A percentile compares a stretch with the other conserved stretches of the same genome.
Conservation (phyloP, 371 early-diverging fungal species). For the Parasitella parasitica region DNA sequence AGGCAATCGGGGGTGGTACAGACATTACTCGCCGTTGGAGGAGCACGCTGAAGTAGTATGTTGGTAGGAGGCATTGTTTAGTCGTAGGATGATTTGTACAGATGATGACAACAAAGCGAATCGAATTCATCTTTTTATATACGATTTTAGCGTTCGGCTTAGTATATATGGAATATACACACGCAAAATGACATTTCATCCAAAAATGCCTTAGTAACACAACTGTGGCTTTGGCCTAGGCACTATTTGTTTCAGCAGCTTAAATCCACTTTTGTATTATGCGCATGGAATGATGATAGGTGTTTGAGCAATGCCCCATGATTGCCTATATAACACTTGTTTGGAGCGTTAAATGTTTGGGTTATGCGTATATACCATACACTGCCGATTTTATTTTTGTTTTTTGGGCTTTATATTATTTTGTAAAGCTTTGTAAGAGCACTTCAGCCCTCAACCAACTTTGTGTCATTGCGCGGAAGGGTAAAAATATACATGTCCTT, state of each 20-base stretch:
- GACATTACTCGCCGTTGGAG: background rate
- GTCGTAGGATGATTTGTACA: no score
- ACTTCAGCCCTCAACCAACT: no score
- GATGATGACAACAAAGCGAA: no score
- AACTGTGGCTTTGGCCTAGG: background rate
- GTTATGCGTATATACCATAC: no score
- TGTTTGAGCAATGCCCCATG: background rate
- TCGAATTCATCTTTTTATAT: conserved; percentile 1
- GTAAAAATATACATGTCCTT: no score
- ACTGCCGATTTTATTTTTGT: background rate
- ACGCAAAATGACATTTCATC: no score
- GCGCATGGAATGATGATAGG: background rate
- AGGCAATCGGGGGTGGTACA: conserved; percentile 51
- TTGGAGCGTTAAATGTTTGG: no score
- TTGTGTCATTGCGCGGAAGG: no score
- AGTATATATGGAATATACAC: background rate
- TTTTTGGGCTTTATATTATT: background rate
- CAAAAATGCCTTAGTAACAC: background rate
- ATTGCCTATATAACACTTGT: background rate
- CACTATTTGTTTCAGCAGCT: background rate
- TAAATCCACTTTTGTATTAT: background rate
- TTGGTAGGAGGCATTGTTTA: background rate
- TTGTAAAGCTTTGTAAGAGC: no score
- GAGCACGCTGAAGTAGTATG: background rate
- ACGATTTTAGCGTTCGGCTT: no score